Conservation (phyloP, 257 asterid genomes). For the Asclepias syriaca region DNA sequence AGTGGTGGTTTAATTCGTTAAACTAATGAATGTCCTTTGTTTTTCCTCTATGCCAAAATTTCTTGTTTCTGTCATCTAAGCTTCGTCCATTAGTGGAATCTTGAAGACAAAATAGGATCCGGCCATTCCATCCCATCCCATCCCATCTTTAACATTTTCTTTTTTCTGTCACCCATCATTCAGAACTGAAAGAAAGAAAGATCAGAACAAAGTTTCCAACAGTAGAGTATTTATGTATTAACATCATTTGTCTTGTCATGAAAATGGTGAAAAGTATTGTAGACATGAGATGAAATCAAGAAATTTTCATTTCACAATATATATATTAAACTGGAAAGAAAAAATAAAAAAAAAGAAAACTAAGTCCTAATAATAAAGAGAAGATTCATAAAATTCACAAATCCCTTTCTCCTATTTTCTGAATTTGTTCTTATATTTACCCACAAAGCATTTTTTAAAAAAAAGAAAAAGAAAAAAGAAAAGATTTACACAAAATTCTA, state of each 20-base stretch:
- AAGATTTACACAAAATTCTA: constrained; percentile 9
- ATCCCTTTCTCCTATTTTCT: constrained; percentile 15
- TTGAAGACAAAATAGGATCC: not conserved
- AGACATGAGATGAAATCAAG: not conserved
- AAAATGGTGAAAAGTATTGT: not conserved
- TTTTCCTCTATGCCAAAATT: too few relatives aligned
- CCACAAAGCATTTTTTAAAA: constrained; percentile 5
- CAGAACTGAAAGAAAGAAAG: too few relatives aligned
- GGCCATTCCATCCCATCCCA: not conserved
- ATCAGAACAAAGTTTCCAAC: too few relatives aligned
- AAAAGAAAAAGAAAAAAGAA: too few relatives aligned
- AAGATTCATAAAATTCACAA: not conserved
- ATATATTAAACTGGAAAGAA: not conserved
- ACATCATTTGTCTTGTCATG: too few relatives aligned
- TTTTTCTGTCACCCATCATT: too few relatives aligned
- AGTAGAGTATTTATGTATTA: not conserved
- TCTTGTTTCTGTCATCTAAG: constrained; percentile 1
- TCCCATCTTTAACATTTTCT: too few relatives aligned
- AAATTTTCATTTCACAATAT: not conserved
- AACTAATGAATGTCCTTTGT: not conserved
- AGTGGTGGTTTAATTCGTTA: not conserved
- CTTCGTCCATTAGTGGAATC: not conserved
- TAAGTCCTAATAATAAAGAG: not conserved
- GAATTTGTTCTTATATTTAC: constrained; percentile 14
- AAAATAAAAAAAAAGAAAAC: not conserved